Evolutionary conservation across 2,329 filamentous ascomycete genomes (phyloP).

Genomic region (Nothophoma quercina): DNA sequence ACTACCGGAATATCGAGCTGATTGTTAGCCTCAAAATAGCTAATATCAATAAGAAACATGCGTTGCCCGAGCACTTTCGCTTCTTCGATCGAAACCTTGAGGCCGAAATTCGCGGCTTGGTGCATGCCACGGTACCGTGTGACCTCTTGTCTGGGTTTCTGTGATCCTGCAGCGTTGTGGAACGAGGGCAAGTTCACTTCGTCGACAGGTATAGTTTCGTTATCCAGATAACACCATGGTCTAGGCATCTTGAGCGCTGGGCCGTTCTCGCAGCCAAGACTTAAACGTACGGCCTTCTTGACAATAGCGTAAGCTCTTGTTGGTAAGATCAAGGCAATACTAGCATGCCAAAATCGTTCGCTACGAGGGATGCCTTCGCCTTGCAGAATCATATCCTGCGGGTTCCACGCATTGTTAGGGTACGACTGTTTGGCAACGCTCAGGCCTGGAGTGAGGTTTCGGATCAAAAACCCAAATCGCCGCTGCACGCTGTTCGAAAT

Average conservation of each 20-base stretch:
- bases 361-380: neutral
- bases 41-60: slow-evolving; percentile 27
- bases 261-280: slow-evolving; percentile 13
- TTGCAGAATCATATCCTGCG: slow-evolving; percentile 18
- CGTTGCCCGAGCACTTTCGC: slow-evolving; percentile 16
- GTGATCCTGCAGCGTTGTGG: neutral
- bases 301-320: neutral
- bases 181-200: slow-evolving; percentile 6
- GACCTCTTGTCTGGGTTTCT: neutral
- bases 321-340: slow-evolving; percentile 2
- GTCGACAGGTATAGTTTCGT: neutral
- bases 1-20: neutral
- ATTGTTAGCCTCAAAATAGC: neutral
- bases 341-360: slow-evolving; percentile 15
- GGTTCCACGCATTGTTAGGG: slow-evolving; percentile 16
- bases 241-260: neutral
- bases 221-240: slow-evolving; percentile 19
- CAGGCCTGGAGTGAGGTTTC: slow-evolving; percentile 1
- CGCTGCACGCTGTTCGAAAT: slow-evolving; percentile 12
- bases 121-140: neutral
- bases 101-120: neutral
- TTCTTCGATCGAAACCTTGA: neutral
- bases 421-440: neutral
- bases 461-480: slow-evolving; percentile 22
- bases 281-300: slow-evolving; percentile 3